These are phyloP conservation scores for Bacidia rubella DNA, from an alignment of 495 filamentous ascomycete species.

Conservation along the genomic window DNA sequence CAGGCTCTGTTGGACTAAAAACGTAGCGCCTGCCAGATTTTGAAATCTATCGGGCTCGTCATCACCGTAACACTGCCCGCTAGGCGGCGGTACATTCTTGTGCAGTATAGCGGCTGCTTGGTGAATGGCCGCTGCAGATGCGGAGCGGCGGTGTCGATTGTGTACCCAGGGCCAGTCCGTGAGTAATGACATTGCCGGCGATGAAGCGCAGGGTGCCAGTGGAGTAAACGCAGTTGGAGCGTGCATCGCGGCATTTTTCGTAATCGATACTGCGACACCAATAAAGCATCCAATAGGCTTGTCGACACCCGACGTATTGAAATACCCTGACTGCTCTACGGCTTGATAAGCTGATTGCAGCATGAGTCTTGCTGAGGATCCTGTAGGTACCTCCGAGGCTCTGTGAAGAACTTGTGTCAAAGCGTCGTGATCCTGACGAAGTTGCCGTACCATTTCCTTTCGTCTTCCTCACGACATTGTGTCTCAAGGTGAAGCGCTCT, in stretches of 20 bases:
- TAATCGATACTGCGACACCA: constrained; percentile 22
- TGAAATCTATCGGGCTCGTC: constrained; percentile 25
- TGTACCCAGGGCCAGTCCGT: constrained; percentile 25
- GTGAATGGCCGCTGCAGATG: constrained; percentile 30
- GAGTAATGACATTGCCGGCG: constrained; percentile 19
- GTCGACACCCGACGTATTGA: constrained; percentile 7
- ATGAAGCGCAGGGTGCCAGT: no score
- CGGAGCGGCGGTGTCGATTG: constrained; percentile 35
- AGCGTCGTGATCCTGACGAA: no score
- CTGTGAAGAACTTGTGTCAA: no score
- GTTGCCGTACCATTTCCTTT: no score
- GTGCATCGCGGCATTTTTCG: constrained; percentile 21
- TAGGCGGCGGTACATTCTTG: no score
- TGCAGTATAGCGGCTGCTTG: constrained; percentile 20
- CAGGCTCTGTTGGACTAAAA: constrained; percentile 29
- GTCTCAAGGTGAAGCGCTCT: no score
- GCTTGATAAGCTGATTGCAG: constrained; percentile 38
- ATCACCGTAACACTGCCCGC: constrained; percentile 27
- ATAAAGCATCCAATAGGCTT: constrained; percentile 24
- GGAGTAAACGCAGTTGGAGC: constrained; percentile 22
- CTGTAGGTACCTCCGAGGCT: no score
- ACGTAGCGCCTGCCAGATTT: constrained; percentile 26
- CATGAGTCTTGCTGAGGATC: no score
- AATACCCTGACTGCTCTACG: constrained; percentile 33
- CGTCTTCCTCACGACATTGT: no score